phyloP scores from a whole-genome alignment of 495 filamentous ascomycete genomes.

The Penicillium dipodomyicola region DNA sequence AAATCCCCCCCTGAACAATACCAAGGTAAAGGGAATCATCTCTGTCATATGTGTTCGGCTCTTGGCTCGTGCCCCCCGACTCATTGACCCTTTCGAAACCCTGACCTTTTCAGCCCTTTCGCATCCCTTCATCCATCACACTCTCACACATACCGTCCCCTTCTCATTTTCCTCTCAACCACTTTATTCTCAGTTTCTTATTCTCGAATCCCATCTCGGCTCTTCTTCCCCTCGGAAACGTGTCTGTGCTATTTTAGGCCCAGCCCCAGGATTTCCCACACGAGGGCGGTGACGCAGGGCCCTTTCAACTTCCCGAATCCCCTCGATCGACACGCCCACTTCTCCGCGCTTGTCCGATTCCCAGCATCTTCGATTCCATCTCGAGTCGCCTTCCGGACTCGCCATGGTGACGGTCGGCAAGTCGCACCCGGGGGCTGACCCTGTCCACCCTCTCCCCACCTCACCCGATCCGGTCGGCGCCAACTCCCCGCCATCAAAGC shows the following conservation, averaged over 20 bases:
- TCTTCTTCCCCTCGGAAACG: constrained; percentile 9
- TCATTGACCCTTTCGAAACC: constrained; percentile 15
- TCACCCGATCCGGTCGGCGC: constrained; percentile 36
- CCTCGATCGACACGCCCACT: constrained; percentile 12
- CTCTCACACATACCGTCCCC: not conserved
- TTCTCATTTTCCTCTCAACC: not conserved
- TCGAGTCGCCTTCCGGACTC: constrained; percentile 16
- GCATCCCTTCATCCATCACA: constrained; percentile 10
- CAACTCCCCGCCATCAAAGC: constrained; percentile 65
- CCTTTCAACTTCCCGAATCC: constrained; percentile 16
- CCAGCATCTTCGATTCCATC: constrained; percentile 4
- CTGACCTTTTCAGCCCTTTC: constrained; percentile 8
- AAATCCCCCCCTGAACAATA: not conserved
- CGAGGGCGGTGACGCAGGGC: constrained; percentile 40
- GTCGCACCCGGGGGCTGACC: constrained; percentile 40
- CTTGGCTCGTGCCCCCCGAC: constrained; percentile 20
- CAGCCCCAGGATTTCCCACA: constrained; percentile 40
- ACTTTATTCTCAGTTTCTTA: constrained; percentile 5
- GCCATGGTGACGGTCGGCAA: constrained; percentile 45
- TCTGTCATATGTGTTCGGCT: constrained; percentile 8
- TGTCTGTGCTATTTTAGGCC: constrained; percentile 38
- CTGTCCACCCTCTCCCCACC: constrained; percentile 34
- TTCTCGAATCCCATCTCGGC: not conserved
- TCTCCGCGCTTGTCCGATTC: constrained; percentile 7
- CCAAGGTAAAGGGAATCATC: constrained; percentile 1